Base-by-base conservation (phyloP, 2,329 filamentous ascomycete species). In the Balansia obtecta region DNA sequence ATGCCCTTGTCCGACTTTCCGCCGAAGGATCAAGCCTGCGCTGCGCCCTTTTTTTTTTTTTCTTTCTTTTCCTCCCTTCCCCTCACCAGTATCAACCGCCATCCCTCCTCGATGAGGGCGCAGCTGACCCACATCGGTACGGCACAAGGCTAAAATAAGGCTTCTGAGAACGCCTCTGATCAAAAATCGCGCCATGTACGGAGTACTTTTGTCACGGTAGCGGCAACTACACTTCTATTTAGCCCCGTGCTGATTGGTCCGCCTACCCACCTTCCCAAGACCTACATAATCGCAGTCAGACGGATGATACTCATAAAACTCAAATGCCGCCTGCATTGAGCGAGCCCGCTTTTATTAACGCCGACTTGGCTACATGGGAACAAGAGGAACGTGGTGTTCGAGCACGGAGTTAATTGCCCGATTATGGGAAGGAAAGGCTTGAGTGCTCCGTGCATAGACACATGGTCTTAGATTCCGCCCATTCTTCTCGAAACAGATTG, bases 311-410 rank as follows among this genome's bases (percentile, higher is more conserved):
- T 27, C 27, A 27, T 27, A 8, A 37, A 37, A 4, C 34, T 11
- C 40, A 42, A 42, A 10, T 42, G 39, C 39, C 39, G 39, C 39
- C 15, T 37, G 7, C 34, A 3, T 37, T 37, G 34, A 37, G 9
- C 9, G 2, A 37, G 34, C 34, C 34, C 9, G 34, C 13, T 11
- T 30, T 12, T 42, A 15, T 38, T 15, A 12, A 18, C 38, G 38
- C 27, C 22, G 15, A 34, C 38, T 27, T 27, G 8, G 27, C 46
- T 18, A 42, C 12, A 43, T 43, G 50, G 20, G 20, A 44, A 34
- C 10, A 39, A 42, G 38, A 39, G 37, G 38, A 49, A 46, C 46
- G 46, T 46, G 50, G 50, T 49, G 39, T 38, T 38, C n/a, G 38
- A 45, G 32, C 15, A 43, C 11, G 42, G 38, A 45, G 32, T 16